Percentiles rank a stretch among this genome's conserved stretches.
Conservation (phyloP, 1,284 basidiomycete genomes). For the Rhodotorula sp. region DNA sequence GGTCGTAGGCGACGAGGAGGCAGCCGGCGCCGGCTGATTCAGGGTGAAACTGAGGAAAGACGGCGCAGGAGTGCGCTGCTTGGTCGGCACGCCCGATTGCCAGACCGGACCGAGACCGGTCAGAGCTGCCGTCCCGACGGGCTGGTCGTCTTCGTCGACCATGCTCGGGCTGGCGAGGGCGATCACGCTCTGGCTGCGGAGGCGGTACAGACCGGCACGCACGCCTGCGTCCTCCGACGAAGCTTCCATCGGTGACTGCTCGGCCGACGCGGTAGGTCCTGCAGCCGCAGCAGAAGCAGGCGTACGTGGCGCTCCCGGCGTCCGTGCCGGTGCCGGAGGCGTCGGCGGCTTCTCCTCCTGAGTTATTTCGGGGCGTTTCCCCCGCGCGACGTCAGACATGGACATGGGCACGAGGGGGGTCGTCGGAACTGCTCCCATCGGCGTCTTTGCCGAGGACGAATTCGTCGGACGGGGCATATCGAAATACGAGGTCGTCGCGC, state of each 20-base stretch:
- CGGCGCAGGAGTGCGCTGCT: conserved; percentile 22
- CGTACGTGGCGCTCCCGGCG: neutral
- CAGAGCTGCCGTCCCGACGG: conserved; percentile 24
- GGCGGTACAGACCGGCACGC: conserved; percentile 16
- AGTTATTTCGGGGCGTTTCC: conserved; percentile 23
- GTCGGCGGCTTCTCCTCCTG: conserved; percentile 16
- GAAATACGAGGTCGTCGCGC: conserved; percentile 38
- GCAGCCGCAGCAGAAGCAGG: neutral
- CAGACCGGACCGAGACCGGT: conserved; percentile 34
- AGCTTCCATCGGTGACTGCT: neutral
- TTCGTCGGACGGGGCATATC: conserved; percentile 33
- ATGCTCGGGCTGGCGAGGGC: conserved; percentile 34
- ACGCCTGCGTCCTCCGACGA: neutral
- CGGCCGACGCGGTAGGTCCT: neutral
- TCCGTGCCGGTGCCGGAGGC: neutral
- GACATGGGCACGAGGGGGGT: conserved; percentile 36
- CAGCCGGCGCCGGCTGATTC: neutral
- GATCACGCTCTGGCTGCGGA: conserved; percentile 27
- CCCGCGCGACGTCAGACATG: conserved; percentile 26
- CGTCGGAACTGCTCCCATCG: conserved; percentile 14
- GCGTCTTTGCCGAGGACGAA: conserved; percentile 10
- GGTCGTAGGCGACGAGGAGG: conserved; percentile 1
- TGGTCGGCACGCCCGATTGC: conserved; percentile 12
- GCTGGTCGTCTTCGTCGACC: conserved; percentile 24
- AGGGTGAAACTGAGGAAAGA: conserved; percentile 25